phyloP scores from a whole-genome alignment of 306 rosid genomes.

The Delonix regia region DNA sequence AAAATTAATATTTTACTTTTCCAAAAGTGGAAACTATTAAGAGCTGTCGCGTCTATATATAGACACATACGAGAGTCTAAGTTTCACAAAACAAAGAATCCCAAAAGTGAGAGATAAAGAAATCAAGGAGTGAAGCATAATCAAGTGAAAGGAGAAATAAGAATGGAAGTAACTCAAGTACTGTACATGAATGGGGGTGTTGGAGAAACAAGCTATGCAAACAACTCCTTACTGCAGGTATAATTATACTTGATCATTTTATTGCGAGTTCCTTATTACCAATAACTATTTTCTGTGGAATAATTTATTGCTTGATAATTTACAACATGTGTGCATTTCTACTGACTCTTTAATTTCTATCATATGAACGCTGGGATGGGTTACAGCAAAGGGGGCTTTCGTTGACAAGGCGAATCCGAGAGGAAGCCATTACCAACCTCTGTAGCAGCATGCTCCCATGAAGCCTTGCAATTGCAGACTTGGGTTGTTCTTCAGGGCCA shows the following conservation, averaged over 20 bases:
- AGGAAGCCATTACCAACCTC: conserved; percentile 43
- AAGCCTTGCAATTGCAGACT: conserved; percentile 48
- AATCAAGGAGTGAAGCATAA: not conserved
- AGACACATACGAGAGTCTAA: not conserved
- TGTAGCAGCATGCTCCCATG: conserved; percentile 22
- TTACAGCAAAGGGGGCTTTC: conserved; percentile 48
- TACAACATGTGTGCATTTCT: too few species aligned
- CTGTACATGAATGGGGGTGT: conserved; percentile 42
- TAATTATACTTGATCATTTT: not conserved
- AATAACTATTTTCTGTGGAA: not conserved
- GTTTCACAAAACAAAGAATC: not conserved
- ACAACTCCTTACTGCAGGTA: conserved; percentile 40
- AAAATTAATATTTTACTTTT: too few species aligned
- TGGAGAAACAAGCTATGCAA: conserved; percentile 42
- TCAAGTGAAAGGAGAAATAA: not conserved
- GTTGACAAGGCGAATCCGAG: conserved; percentile 42
- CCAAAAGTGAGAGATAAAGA: not conserved
- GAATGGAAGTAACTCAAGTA: conserved; percentile 36
- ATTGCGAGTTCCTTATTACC: too few species aligned
- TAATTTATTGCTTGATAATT: too few species aligned
- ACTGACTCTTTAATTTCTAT: not conserved
- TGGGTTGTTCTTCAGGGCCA: conserved; percentile 66
- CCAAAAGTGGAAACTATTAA: too few species aligned
- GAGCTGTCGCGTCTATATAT: not conserved
- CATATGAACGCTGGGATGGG: conserved; percentile 9